Base-by-base conservation (phyloP, 768 basidiomycete species). In the Macrocybe gigantea region DNA sequence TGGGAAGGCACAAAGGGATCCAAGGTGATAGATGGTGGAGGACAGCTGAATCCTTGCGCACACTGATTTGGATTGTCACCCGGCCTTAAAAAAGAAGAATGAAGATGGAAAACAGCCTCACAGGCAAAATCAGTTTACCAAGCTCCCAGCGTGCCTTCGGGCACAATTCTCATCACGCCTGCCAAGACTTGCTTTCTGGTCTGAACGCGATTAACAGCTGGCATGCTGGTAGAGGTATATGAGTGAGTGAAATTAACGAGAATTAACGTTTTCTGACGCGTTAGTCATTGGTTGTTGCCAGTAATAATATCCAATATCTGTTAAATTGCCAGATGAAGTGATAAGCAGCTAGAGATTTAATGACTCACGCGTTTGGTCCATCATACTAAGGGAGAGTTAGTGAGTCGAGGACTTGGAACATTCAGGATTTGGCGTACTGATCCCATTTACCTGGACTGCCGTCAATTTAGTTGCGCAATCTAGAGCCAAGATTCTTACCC, bases 211-310 rank as follows among this genome's bases (percentile, higher is more conserved):
- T 72, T 74, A 40, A 80, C 63, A 33, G 62, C 58, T 5, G 78
- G 79, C 76, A 80, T 79, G 14, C 74, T 83, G 53, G 33, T 29
- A 33, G 9, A 6, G 10, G 42, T 10, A 5, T 32, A 8, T 15
- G 7, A 14, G 38, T 30, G 45, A 33, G 34, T 12, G 35, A 37
- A 35, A 11, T 0, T 7, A 31, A 7, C n/a, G 11, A 31, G 7
- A 31, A 62, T 73, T 37, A 45, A 78, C 74, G 76, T 75, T 22
- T 22, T 11, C 36, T 38, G 11, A 38, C 36, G 41, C 33, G 60
- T 86, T 78, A 10, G 73, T 70, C 76, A 79, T 79, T 4, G 83
- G 82, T 55, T 83, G 82, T 51, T 88, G 84, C 80, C 83, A 85
- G 61, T 86, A 84, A 51, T 72, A 78, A 51, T 82, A 85, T 46